phyloP scores from a whole-genome alignment of 805 yeast species.

The Tetrapisispora arboricola region DNA sequence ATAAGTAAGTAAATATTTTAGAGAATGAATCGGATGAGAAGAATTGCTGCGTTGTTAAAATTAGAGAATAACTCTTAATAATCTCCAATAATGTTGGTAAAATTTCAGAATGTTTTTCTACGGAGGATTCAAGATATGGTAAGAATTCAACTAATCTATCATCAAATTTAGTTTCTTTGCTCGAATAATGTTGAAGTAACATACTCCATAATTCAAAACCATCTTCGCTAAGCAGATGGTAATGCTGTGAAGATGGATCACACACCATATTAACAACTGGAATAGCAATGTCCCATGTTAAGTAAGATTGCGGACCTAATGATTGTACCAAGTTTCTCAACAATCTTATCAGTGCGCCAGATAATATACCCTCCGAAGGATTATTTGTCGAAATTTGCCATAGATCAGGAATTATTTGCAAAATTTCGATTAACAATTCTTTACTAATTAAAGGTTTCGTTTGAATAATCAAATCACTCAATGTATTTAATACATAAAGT shows the following conservation, averaged over 20 bases:
- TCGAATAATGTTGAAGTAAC: constrained; percentile 52
- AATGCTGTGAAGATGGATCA: constrained; percentile 45
- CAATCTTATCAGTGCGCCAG: constrained; percentile 44
- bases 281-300: constrained; percentile 44
- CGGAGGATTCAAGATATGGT: constrained; percentile 44
- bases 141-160: constrained; percentile 37
- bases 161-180: constrained; percentile 18
- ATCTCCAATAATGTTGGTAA: constrained; percentile 54
- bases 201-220: constrained; percentile 80
- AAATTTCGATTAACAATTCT: constrained; percentile 40
- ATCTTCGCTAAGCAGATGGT: constrained; percentile 64
- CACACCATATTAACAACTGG: constrained; percentile 58
- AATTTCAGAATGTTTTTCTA: constrained; percentile 65
- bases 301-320: constrained; percentile 42
- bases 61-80: constrained; percentile 49
- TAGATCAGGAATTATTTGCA: constrained; percentile 53
- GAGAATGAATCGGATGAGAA: constrained; percentile 20
- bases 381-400: constrained; percentile 53
- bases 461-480: constrained; percentile 52
- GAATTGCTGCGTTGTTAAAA: constrained; percentile 33
- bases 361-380: constrained; percentile 32
- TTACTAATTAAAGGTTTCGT: constrained; percentile 54
- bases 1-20: constrained; percentile 37
- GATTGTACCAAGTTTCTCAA: constrained; percentile 47
- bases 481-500: constrained; percentile 56